Evolutionary conservation across 148 eudicot species (phyloP), one percentile per base, ranked within the genome.

Genomic region (Fagopyrum tataricum): DNA sequence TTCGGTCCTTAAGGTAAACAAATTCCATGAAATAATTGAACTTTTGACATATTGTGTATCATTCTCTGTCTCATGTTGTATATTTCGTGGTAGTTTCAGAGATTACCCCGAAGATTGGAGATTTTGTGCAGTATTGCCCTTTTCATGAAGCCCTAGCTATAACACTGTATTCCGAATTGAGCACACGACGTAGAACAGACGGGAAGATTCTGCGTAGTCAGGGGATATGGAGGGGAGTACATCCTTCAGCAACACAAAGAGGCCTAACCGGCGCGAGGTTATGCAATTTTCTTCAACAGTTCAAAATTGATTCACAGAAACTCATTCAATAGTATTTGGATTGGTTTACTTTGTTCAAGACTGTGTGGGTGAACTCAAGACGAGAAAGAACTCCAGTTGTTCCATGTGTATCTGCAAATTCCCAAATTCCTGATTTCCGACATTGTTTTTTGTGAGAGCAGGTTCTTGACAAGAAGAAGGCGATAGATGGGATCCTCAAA

Each of bases 381-480:
- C n/a, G n/a, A n/a, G n/a, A n/a, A n/a, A n/a, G n/a, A n/a, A n/a
- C n/a, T n/a, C n/a, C n/a, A n/a, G n/a, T n/a, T n/a, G n/a, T n/a
- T n/a, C n/a, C n/a, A n/a, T n/a, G n/a, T n/a, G n/a, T n/a, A 14
- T 64, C 44, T 64, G 69, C 21, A 64, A 64, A 31, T 37, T 37
- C 10, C 39, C 20, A 14, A 64, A 37, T 64, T 37, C 13, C 44
- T 31, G 17, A 12, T 8, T 8, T 61, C 0, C 14, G 7, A 31
- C 37, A 31, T 61, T 24, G 39, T 24, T 31, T 31, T 56, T 11
- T 6, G 43, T 37, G 18, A 31, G 69, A 15, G 43, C 69, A 93
- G 96, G 80, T 84, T 21, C 74, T 91, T 71, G 90, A 85, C 69
- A 89, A 80, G 84, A 93, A 89, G 86, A 89, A 84, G 78, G 72